phyloP scores from a whole-genome alignment of 345 rosid genomes.

The Gossypium australe region DNA sequence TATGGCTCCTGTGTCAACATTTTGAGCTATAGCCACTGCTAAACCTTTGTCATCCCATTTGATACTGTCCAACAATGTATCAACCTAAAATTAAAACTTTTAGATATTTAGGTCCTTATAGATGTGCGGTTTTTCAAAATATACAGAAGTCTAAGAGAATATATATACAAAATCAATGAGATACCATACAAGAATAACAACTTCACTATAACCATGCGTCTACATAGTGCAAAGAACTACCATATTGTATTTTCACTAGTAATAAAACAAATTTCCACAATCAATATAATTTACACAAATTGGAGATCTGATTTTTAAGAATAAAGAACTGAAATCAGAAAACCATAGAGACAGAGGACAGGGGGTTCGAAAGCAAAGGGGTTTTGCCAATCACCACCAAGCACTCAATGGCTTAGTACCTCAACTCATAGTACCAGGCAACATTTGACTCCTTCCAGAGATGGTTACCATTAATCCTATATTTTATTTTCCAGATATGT shows the following conservation, averaged over 20 bases:
- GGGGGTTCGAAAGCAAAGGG: not conserved
- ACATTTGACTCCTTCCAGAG: conserved; percentile 20
- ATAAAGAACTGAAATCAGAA: not conserved
- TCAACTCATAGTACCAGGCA: conserved; percentile 14
- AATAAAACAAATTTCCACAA: not conserved
- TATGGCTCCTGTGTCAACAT: conserved; percentile 81
- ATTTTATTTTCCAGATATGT: conserved; percentile 31
- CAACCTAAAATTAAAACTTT: conserved; percentile 45
- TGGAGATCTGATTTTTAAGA: not conserved
- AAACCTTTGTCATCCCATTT: conserved; percentile 97
- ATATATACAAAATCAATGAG: not conserved
- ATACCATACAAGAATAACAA: not conserved
- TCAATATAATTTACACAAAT: not conserved
- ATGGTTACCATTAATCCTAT: conserved; percentile 15
- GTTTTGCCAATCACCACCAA: not conserved
- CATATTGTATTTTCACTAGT: not conserved
- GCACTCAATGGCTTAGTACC: not conserved
- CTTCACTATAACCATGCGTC: not conserved
- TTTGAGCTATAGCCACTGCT: conserved; percentile 93
- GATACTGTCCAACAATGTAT: conserved; percentile 52
- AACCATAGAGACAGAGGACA: not conserved
- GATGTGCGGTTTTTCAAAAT: not conserved
- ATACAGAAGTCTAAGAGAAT: not conserved
- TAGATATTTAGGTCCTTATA: not conserved
- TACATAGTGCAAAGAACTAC: not conserved